A percentile compares a stretch with the other conserved stretches of the same genome.
These are phyloP conservation scores for Neurospora pannonica DNA, from an alignment of 495 filamentous ascomycete species.

Conservation along the genomic window DNA sequence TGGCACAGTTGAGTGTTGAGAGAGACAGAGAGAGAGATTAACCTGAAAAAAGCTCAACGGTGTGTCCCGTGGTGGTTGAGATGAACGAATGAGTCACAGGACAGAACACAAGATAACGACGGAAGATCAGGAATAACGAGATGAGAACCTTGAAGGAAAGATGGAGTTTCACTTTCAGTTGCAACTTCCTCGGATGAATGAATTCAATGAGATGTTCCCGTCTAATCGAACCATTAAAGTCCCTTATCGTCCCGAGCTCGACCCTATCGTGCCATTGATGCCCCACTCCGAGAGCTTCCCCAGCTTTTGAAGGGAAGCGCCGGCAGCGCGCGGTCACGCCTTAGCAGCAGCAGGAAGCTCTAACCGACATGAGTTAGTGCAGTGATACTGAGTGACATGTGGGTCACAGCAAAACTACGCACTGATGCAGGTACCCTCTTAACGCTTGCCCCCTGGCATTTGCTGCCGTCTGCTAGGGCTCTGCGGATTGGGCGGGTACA, in stretches of 20 bases:
- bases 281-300: not conserved
- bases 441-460: not conserved
- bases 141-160: not conserved
- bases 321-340: not conserved
- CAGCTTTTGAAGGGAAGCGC: not conserved
- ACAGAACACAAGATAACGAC: not conserved
- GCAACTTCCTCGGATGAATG: not conserved
- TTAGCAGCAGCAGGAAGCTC: not conserved
- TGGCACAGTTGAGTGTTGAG: not conserved
- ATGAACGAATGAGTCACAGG: not conserved
- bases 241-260: not conserved
- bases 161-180: not conserved
- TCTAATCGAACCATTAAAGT: not conserved
- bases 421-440: not conserved
- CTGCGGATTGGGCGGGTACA: not conserved
- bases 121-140: not conserved
- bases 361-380: not conserved
- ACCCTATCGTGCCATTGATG: not conserved
- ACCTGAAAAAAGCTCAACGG: not conserved
- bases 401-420: accelerated
- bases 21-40: not conserved
- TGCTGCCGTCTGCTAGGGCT: not conserved
- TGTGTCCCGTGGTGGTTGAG: not conserved
- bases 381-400: accelerated
- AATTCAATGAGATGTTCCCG: not conserved